Conservation (phyloP, 371 early-diverging fungal species). For the Fennellomyces sp. region DNA sequence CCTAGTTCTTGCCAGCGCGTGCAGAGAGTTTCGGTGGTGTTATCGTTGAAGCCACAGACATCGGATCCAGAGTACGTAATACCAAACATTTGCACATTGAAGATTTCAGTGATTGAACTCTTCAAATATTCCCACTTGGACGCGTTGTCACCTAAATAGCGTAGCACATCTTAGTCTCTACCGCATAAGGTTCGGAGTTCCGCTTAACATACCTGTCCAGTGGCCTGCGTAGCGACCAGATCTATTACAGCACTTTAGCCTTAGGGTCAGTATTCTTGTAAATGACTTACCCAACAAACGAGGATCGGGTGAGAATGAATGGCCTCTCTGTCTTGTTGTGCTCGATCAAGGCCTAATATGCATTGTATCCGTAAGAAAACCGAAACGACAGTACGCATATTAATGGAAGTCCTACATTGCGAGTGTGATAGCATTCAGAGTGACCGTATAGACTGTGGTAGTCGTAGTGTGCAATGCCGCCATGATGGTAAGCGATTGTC, state of each 20-base stretch:
- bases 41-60: slow-evolving; percentile 73
- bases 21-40: slow-evolving; percentile 61
- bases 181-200: background rate
- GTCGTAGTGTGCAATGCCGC: slow-evolving; percentile 59
- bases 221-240: slow-evolving; percentile 7
- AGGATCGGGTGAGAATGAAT: slow-evolving; percentile 72
- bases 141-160: slow-evolving; percentile 50
- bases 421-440: slow-evolving; percentile 4
- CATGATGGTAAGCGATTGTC: slow-evolving; percentile 57
- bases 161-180: background rate
- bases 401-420: slow-evolving; percentile 50
- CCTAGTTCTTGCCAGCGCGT: slow-evolving; percentile 78
- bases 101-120: slow-evolving; percentile 58
- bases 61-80: slow-evolving; percentile 72
- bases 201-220: slow-evolving; percentile 20
- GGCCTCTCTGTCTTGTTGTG: slow-evolving; percentile 55
- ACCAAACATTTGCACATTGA: slow-evolving; percentile 72
- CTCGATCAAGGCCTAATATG: slow-evolving; percentile 22
- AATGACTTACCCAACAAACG: slow-evolving; percentile 58
- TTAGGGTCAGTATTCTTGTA: too few species aligned
- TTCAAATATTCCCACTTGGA: slow-evolving; percentile 57
- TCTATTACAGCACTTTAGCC: too few species aligned
- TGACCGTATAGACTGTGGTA: slow-evolving; percentile 67
- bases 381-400: too few species aligned
- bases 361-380: too few species aligned